Percentiles rank a stretch among this genome's conserved stretches.
These are phyloP conservation scores for Penicillium sp. DNA, from an alignment of 2,329 filamentous ascomycete genomes.

Conservation along the genomic window DNA sequence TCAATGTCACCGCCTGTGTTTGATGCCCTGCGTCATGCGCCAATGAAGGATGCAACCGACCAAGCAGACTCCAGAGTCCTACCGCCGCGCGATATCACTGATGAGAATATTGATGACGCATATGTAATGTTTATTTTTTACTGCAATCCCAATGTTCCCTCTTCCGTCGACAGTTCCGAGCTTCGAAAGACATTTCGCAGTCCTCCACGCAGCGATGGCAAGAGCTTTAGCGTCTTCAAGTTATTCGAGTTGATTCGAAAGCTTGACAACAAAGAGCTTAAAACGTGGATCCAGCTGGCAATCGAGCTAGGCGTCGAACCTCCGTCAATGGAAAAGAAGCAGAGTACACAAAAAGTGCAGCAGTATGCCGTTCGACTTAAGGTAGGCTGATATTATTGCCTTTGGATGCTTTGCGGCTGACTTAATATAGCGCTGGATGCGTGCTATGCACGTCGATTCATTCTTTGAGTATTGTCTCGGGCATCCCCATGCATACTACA, in stretches of 20 bases:
- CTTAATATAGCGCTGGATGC: constrained; percentile 77
- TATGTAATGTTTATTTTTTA: constrained; percentile 84
- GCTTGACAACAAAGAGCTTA: constrained; percentile 79
- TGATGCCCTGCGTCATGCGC: constrained; percentile 31
- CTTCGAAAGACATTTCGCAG: constrained; percentile 74
- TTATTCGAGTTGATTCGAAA: constrained; percentile 77
- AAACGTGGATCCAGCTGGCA: constrained; percentile 88
- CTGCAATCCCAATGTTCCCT: constrained; percentile 79
- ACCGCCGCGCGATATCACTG: constrained; percentile 67
- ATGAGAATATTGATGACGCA: constrained; percentile 72
- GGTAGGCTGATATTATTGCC: constrained; percentile 50
- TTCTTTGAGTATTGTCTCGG: constrained; percentile 89
- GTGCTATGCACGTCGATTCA: constrained; percentile 89
- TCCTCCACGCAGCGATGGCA: constrained; percentile 83
- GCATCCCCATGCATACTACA: constrained; percentile 77
- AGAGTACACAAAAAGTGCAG: constrained; percentile 90
- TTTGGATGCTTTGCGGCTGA: constrained; percentile 8
- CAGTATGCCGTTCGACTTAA: constrained; percentile 92
- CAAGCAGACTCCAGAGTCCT: constrained; percentile 54
- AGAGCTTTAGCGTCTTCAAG: constrained; percentile 74
- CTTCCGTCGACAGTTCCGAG: constrained; percentile 67
- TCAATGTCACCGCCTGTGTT: constrained; percentile 44
- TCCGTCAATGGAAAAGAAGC: constrained; percentile 75
- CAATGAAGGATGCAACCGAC: constrained; percentile 32
- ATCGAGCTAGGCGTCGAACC: constrained; percentile 85